Percentiles rank a stretch among this genome's conserved stretches.
Evolutionary conservation across 768 basidiomycete species (phyloP).

Genomic region (Pleurotus djamor): DNA sequence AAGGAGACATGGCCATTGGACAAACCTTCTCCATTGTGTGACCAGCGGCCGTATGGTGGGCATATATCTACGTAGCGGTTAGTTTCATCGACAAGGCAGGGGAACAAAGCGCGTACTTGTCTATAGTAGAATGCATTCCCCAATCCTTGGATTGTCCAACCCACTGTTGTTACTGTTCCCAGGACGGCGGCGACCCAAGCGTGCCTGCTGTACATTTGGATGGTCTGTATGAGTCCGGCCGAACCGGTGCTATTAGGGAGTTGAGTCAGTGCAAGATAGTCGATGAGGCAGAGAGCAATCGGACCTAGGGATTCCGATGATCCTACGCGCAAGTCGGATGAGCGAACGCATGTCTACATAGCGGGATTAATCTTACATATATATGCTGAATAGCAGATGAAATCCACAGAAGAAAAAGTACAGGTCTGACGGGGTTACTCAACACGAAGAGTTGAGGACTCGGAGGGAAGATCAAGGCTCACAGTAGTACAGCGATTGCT

Average conservation of each 20-base stretch:
- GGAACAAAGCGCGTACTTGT: slow-evolving; percentile 45
- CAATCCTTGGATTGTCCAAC: slow-evolving; percentile 85
- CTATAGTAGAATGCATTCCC: slow-evolving; percentile 83
- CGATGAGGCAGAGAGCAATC: slow-evolving; percentile 10
- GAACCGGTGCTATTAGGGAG: slow-evolving; percentile 72
- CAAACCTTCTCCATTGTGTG: slow-evolving; percentile 85
- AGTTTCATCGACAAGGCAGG: not conserved
- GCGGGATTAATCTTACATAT: slow-evolving; percentile 61
- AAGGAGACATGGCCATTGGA: slow-evolving; percentile 1
- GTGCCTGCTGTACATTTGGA: slow-evolving; percentile 71
- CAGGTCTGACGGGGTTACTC: slow-evolving; percentile 57
- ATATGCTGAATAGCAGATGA: slow-evolving; percentile 90
- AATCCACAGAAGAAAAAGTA: slow-evolving; percentile 98
- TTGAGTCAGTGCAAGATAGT: slow-evolving; percentile 28
- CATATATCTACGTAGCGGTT: slow-evolving; percentile 55
- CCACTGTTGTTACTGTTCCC: slow-evolving; percentile 76
- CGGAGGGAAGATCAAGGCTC: slow-evolving; percentile 21
- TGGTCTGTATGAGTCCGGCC: slow-evolving; percentile 92
- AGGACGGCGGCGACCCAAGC: slow-evolving; percentile 81
- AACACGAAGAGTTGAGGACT: not conserved
- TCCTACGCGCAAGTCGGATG: slow-evolving; percentile 47
- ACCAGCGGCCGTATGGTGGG: slow-evolving; percentile 77
- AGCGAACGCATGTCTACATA: slow-evolving; percentile 11
- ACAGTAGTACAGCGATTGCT: slow-evolving; percentile 95
- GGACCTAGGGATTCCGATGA: slow-evolving; percentile 86